Evolutionary conservation across 1,284 basidiomycete genomes (phyloP).

Genomic region (Cutaneotrichosporon cutaneum): DNA sequence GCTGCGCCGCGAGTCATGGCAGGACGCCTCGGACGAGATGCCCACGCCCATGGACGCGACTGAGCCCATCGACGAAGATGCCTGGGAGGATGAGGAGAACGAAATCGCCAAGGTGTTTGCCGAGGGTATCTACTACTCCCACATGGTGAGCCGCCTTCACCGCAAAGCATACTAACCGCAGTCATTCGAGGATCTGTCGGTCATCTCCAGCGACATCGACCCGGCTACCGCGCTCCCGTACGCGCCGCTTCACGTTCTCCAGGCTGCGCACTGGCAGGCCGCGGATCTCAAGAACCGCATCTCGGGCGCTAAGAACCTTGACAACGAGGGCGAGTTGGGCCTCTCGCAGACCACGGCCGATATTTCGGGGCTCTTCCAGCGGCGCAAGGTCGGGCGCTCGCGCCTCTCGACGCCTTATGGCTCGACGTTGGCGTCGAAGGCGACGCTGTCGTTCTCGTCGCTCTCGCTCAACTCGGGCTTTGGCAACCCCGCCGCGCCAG

Average conservation of each 20-base stretch:
- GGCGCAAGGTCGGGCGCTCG: constrained; percentile 21
- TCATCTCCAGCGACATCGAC: constrained; percentile 69
- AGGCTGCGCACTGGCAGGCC: constrained; percentile 71
- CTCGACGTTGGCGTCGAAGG: background rate
- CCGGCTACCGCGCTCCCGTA: constrained; percentile 67
- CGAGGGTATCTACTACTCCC: constrained; percentile 79
- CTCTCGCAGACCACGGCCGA: constrained; percentile 37
- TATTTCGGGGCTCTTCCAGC: constrained; percentile 29
- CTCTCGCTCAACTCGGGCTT: constrained; percentile 1
- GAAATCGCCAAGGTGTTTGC: constrained; percentile 67
- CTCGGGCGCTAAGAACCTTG: constrained; percentile 18
- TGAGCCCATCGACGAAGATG: constrained; percentile 25
- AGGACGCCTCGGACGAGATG: constrained; percentile 22
- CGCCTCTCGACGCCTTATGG: constrained; percentile 13
- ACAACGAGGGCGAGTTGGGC: constrained; percentile 40
- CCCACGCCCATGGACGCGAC: constrained; percentile 17
- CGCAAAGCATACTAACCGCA: constrained; percentile 39
- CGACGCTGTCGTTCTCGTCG: constrained; percentile 24
- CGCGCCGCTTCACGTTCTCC: constrained; percentile 66
- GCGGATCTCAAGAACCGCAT: constrained; percentile 45
- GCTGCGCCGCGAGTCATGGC: constrained; percentile 59
- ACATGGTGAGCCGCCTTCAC: constrained; percentile 65
- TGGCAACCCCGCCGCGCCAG: constrained; percentile 12
- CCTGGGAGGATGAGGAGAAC: constrained; percentile 50
- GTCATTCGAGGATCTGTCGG: constrained; percentile 72